A percentile compares a stretch with the other conserved stretches of the same genome.
Evolutionary conservation across 331 rosid species (phyloP).

Genomic region (Malus hybrid): DNA sequence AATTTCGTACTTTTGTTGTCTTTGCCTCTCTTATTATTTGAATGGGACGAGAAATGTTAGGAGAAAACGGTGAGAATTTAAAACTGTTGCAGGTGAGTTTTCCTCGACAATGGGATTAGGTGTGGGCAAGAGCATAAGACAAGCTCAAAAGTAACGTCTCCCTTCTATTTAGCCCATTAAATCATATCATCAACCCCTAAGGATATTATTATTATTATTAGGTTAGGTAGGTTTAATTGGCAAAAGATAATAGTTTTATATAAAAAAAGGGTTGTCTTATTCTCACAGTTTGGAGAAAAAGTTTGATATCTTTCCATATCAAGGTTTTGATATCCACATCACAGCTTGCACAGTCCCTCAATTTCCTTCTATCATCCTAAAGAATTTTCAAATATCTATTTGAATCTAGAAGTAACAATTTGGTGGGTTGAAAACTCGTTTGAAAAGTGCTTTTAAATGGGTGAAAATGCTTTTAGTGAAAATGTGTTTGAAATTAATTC

Average conservation of each 20-base stretch:
- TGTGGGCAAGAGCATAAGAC: not conserved
- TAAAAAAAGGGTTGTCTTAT: not conserved
- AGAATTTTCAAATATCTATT: not conserved
- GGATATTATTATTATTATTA: not conserved
- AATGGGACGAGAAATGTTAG: too few species aligned
- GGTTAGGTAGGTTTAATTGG: not conserved
- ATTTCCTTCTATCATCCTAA: not conserved
- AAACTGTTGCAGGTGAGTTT: too few species aligned
- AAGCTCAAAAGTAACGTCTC: not conserved
- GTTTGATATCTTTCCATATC: not conserved
- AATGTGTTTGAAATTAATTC: rapidly evolving
- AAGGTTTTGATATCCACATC: conserved; percentile 13
- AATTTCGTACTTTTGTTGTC: too few species aligned
- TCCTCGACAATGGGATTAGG: too few species aligned
- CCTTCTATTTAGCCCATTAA: not conserved
- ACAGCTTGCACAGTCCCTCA: not conserved
- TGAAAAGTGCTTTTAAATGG: too few species aligned
- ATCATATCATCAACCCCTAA: not conserved
- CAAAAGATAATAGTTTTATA: not conserved
- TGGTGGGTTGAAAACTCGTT: too few species aligned
- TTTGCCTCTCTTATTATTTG: too few species aligned
- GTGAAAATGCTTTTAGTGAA: too few species aligned
- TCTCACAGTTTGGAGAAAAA: not conserved
- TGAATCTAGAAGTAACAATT: not conserved
- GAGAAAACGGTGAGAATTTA: too few species aligned